Conservation (phyloP, 805 yeast species). For the Tetrapisispora pingtungensis region DNA sequence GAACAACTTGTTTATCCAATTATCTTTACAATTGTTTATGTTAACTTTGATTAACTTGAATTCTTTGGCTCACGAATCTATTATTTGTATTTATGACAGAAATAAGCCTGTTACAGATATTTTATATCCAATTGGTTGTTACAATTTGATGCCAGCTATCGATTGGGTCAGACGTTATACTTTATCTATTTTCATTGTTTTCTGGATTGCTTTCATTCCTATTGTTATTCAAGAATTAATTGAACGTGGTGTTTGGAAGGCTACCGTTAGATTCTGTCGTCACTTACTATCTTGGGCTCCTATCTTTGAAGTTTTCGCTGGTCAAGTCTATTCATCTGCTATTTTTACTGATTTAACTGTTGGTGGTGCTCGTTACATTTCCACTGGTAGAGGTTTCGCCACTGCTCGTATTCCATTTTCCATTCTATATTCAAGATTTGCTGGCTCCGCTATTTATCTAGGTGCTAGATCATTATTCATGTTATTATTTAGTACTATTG, state of each 20-base stretch:
- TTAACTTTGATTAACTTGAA: conserved; percentile 61
- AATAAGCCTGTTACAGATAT: conserved; percentile 60
- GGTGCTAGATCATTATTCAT: conserved; percentile 72
- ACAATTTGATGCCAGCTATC: conserved; percentile 61
- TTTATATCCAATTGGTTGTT: conserved; percentile 58
- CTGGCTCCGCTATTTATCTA: conserved; percentile 73
- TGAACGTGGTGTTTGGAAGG: conserved; percentile 74
- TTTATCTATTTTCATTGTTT: conserved; percentile 70
- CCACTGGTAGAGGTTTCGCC: conserved; percentile 83
- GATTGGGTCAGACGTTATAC: conserved; percentile 80
- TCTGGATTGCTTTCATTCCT: conserved; percentile 72
- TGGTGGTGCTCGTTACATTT: conserved; percentile 82
- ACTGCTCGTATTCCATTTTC: conserved; percentile 72
- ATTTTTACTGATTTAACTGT: conserved; percentile 60
- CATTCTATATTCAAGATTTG: conserved; percentile 64
- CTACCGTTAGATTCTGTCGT: conserved; percentile 56
- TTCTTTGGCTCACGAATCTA: conserved; percentile 62
- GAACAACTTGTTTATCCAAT: conserved; percentile 67
- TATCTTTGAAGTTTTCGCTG: conserved; percentile 73
- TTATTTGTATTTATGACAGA: conserved; percentile 56
- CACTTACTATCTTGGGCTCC: conserved; percentile 68
- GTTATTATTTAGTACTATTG: conserved; percentile 60
- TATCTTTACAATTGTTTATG: conserved; percentile 65
- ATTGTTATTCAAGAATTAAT: conserved; percentile 69
- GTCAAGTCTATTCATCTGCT: conserved; percentile 68